Conservation (phyloP, 2,329 filamentous ascomycete genomes). For the Talaromyces rugulosus region DNA sequence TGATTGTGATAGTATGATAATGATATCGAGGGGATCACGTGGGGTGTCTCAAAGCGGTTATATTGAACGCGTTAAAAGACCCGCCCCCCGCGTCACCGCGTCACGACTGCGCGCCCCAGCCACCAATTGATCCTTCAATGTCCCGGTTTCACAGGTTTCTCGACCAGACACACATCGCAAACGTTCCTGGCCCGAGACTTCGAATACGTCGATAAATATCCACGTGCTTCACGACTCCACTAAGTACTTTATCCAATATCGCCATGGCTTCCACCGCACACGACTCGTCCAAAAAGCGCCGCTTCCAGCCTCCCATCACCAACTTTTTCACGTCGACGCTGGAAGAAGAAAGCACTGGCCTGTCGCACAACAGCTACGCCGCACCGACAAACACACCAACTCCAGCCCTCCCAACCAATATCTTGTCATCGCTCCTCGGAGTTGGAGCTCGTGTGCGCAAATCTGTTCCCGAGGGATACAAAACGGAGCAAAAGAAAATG, state of each 20-base stretch:
- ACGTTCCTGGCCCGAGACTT: neutral
- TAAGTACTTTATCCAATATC: neutral
- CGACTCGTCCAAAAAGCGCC: slow-evolving; percentile 36
- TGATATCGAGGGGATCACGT: neutral
- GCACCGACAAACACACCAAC: slow-evolving; percentile 36
- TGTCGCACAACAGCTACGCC: slow-evolving; percentile 39
- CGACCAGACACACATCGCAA: neutral
- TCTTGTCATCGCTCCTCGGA: slow-evolving; percentile 79
- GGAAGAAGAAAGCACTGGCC: slow-evolving; percentile 16
- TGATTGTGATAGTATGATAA: neutral
- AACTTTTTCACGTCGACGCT: slow-evolving; percentile 30
- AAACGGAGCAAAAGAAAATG: slow-evolving; percentile 52
- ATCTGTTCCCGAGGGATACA: slow-evolving; percentile 89
- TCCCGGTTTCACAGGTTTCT: neutral
- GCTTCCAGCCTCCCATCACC: slow-evolving; percentile 43
- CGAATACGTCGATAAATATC: neutral
- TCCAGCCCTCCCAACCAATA: slow-evolving; percentile 56
- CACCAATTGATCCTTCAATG: neutral
- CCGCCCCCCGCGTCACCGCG: neutral
- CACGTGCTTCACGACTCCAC: neutral
- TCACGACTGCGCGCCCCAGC: slow-evolving; percentile 3
- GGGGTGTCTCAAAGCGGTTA: neutral
- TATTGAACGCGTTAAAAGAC: neutral
- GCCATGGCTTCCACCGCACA: slow-evolving; percentile 4
- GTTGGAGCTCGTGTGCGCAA: slow-evolving; percentile 96